These are phyloP conservation scores for Cytospora piceicola DNA, from an alignment of 2,329 filamentous ascomycete species.

Conservation along the genomic window DNA sequence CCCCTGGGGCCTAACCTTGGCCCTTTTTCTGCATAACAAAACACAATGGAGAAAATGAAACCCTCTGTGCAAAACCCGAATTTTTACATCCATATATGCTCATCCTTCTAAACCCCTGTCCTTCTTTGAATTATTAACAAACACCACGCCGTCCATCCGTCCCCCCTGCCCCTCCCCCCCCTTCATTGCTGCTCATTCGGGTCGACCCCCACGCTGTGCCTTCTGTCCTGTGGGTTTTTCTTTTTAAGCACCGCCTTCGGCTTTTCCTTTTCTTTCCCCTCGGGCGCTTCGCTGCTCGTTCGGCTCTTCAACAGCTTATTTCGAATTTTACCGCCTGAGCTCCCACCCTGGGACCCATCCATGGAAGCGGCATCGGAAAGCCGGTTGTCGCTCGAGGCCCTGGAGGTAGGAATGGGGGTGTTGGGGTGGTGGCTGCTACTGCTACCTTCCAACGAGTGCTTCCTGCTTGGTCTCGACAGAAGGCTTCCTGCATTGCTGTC, in stretches of 20 bases:
- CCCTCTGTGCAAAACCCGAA: neutral
- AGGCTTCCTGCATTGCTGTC: slow-evolving; percentile 32
- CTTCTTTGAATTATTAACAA: neutral
- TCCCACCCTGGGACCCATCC: slow-evolving; percentile 32
- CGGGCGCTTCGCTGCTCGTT: slow-evolving; percentile 19
- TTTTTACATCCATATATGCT: neutral
- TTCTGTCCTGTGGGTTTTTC: slow-evolving; percentile 38
- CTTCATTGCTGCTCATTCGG: slow-evolving; percentile 22
- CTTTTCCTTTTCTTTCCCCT: slow-evolving; percentile 19
- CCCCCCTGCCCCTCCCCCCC: neutral
- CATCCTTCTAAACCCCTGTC: neutral
- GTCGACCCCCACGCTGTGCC: slow-evolving; percentile 28
- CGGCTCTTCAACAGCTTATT: slow-evolving; percentile 32
- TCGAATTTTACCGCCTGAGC: slow-evolving; percentile 26
- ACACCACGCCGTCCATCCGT: neutral
- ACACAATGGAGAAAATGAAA: neutral
- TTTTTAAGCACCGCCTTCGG: slow-evolving; percentile 30
- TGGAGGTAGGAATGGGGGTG: slow-evolving; percentile 35
- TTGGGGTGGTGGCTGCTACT: slow-evolving; percentile 2
- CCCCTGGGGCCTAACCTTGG: slow-evolving; percentile 3
- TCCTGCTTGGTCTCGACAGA: slow-evolving; percentile 35
- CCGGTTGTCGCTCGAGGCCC: slow-evolving; percentile 42
- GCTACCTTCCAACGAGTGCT: slow-evolving; percentile 28
- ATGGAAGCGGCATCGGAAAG: slow-evolving; percentile 38
- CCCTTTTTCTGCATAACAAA: slow-evolving; percentile 2